Conservation (phyloP, 2,329 filamentous ascomycete genomes). For the Ophiocordyceps robertsii region DNA sequence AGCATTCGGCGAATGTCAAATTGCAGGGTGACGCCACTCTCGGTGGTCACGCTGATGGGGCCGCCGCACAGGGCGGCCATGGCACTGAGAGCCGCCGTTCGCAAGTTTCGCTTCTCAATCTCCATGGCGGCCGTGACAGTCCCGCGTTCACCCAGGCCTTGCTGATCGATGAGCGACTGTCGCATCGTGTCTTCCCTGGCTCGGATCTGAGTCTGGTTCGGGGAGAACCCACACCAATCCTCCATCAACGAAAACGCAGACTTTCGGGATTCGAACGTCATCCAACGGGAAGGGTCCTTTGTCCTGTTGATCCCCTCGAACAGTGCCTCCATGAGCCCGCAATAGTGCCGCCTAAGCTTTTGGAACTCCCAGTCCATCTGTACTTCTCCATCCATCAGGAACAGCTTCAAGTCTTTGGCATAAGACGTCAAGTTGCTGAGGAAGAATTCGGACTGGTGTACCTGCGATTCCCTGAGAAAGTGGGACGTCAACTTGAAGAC, state of each 20-base stretch:
- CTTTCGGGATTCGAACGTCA: slow-evolving; percentile 92
- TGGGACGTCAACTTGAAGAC: slow-evolving; percentile 90
- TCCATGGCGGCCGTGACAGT: slow-evolving; percentile 83
- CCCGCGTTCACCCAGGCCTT: slow-evolving; percentile 60
- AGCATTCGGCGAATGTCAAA: slow-evolving; percentile 91
- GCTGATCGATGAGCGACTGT: slow-evolving; percentile 69
- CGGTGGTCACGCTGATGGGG: slow-evolving; percentile 75
- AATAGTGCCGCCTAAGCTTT: slow-evolving; percentile 83
- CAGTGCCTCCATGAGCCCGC: slow-evolving; percentile 80
- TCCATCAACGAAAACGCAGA: slow-evolving; percentile 96
- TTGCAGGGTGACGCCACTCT: slow-evolving; percentile 74
- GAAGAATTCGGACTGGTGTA: slow-evolving; percentile 82
- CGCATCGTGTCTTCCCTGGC: slow-evolving; percentile 79
- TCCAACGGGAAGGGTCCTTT: slow-evolving; percentile 78
- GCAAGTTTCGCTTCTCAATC: slow-evolving; percentile 87
- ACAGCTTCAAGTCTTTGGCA: slow-evolving; percentile 83
- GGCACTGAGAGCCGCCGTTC: slow-evolving; percentile 80
- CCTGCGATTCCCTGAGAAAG: slow-evolving; percentile 65
- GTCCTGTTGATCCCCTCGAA: slow-evolving; percentile 85
- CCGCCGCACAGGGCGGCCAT: slow-evolving; percentile 89
- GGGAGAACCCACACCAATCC: slow-evolving; percentile 96
- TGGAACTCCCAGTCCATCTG: slow-evolving; percentile 94
- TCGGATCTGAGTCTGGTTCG: slow-evolving; percentile 72
- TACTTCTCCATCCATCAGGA: slow-evolving; percentile 87
- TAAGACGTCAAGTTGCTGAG: slow-evolving; percentile 80